Base-by-base conservation (phyloP, 2,329 filamentous ascomycete genomes). In the Apiospora pterosperma region DNA sequence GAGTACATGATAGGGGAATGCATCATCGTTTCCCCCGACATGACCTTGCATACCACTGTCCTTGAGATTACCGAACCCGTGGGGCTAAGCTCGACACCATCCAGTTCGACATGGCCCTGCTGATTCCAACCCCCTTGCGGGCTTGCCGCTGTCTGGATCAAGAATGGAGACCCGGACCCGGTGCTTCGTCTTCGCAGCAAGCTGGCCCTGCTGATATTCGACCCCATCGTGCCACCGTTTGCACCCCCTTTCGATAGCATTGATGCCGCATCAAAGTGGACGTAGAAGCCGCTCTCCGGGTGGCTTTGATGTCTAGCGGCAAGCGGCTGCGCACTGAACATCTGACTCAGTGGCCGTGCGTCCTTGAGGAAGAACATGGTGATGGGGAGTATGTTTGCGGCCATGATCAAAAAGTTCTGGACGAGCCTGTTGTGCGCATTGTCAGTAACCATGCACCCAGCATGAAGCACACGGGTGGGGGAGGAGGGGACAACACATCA, bases 351-450 rank as follows among this genome's bases (percentile, higher is more conserved):
- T 14, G 66, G 65, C n/a, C 68, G 62, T 16, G 67, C 66, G 34
- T 64, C 65, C 38, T 66, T 68, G 8, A 65, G 68, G 67, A 75
- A 76, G 36, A 78, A 69, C 3, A 76, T 69, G 2, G 75, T 72
- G 31, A 78, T 69, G 28, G 75, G 73, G 1, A 79, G 69, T 14
- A 78, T 68, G 66, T 79, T 79, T 41, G 77, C 74, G 10, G 76
- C 72, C 11, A 77, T 66, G 31, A 80, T 75, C 64, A 74, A 72
- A n/a, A 78, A 59, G 68, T 78, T 80, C 63, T 77, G 74, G 62
- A 78, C 75, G 12, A 79, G 69, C 6, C 75, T 76, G 52, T 11
- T 61, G 36, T 25, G 6, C 10, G 48, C 39, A 58, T 44, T 1
- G 12, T 38, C 11, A 44, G 6, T 10, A 61, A 1, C 12, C 58